Conservation (phyloP, 2,329 filamentous ascomycete species). For the Cladosporium sphaerospermum region DNA sequence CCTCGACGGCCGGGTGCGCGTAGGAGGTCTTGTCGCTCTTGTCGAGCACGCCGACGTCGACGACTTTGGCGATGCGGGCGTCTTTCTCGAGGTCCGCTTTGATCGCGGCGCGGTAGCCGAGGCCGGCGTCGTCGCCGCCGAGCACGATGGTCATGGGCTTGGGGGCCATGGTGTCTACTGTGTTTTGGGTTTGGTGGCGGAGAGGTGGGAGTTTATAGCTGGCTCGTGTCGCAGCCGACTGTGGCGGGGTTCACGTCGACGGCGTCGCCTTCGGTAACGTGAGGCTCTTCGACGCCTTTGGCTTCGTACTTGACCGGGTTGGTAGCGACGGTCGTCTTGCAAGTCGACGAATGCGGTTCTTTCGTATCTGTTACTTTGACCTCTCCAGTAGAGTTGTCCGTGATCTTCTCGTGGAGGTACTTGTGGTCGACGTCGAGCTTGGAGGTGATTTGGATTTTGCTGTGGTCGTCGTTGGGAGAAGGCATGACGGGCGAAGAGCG, state of each 20-base stretch:
- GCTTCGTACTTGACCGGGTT: constrained; percentile 33
- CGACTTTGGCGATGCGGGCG: constrained; percentile 59
- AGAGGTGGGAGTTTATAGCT: constrained; percentile 26
- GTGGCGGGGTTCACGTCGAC: constrained; percentile 16
- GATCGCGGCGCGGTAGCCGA: constrained; percentile 72
- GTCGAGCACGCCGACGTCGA: constrained; percentile 66
- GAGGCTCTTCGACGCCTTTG: constrained; percentile 23
- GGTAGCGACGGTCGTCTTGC: constrained; percentile 30
- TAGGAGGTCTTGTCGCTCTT: constrained; percentile 72
- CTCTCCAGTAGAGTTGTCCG: constrained; percentile 31
- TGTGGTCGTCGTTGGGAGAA: constrained; percentile 9
- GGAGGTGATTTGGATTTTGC: constrained; percentile 33
- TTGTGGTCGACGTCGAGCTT: constrained; percentile 36
- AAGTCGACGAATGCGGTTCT: constrained; percentile 29
- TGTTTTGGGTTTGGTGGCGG: too few species aligned
- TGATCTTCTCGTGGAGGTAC: constrained; percentile 33
- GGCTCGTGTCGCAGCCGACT: constrained; percentile 27
- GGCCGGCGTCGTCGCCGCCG: constrained; percentile 66
- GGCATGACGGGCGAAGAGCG: background rate
- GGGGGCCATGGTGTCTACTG: constrained; percentile 19
- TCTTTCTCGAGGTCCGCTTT: constrained; percentile 65
- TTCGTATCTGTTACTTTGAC: constrained; percentile 31
- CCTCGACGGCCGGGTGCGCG: constrained; percentile 69
- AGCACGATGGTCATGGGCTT: constrained; percentile 49
- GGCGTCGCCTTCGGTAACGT: constrained; percentile 15